Percentiles rank a stretch among this genome's conserved stretches.
These are phyloP conservation scores for Hymenoscyphus salicellus DNA, from an alignment of 2,329 filamentous ascomycete genomes.

Conservation along the genomic window DNA sequence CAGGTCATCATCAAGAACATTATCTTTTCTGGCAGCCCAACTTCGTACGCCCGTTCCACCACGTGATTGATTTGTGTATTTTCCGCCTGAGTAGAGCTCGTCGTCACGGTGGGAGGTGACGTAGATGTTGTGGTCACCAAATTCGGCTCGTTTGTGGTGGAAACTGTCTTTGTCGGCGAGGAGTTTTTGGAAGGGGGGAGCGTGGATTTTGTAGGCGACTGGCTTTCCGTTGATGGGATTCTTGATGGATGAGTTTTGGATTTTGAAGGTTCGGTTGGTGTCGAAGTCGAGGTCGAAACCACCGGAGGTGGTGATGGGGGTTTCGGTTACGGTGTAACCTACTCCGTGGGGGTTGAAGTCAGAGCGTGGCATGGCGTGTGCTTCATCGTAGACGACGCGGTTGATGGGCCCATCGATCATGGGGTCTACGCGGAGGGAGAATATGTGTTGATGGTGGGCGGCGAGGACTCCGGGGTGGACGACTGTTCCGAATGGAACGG, in stretches of 20 bases:
- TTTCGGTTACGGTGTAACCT: conserved; percentile 49
- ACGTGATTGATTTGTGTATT: conserved; percentile 56
- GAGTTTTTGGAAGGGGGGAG: conserved; percentile 56
- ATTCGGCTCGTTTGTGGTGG: conserved; percentile 50
- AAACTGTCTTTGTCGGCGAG: conserved; percentile 48
- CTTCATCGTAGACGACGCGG: conserved; percentile 55
- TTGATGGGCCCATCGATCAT: conserved; percentile 57
- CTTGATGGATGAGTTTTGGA: conserved; percentile 49
- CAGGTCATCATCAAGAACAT: conserved; percentile 50
- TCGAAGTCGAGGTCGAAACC: conserved; percentile 48
- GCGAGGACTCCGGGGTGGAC: conserved; percentile 69
- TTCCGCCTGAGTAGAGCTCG: conserved; percentile 52
- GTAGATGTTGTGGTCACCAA: conserved; percentile 54
- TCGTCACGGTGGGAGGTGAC: conserved; percentile 52
- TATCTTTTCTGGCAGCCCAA: conserved; percentile 51
- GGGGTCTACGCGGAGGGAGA: conserved; percentile 64
- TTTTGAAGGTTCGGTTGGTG: conserved; percentile 55
- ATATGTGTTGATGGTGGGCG: conserved; percentile 73
- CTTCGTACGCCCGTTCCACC: conserved; percentile 51
- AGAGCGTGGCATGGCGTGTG: conserved; percentile 57
- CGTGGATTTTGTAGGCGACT: conserved; percentile 55
- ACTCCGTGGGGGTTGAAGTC: conserved; percentile 50
- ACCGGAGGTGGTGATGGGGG: conserved; percentile 45
- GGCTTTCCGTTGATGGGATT: conserved; percentile 54
- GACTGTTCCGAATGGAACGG: conserved; percentile 65